Evolutionary conservation across 371 early-diverging fungal genomes (phyloP).

Genomic region (Saksenaea oblongispora): DNA sequence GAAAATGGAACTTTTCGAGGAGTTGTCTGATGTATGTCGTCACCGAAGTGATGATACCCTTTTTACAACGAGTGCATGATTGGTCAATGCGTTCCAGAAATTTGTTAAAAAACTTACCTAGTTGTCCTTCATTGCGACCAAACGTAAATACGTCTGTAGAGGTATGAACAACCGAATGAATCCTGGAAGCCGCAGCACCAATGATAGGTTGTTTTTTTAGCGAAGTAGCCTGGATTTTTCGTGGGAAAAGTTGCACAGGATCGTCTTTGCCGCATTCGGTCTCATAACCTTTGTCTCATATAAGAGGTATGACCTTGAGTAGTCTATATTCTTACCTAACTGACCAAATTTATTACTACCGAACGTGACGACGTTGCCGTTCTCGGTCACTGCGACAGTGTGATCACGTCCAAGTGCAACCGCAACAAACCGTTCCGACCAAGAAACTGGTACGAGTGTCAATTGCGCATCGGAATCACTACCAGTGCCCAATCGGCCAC

Average conservation of each 20-base stretch:
- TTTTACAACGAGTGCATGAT: background rate
- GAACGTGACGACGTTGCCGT: conserved; percentile 53
- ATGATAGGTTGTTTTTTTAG: conserved; percentile 58
- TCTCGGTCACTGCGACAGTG: conserved; percentile 61
- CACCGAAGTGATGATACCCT: conserved; percentile 54
- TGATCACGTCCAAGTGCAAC: conserved; percentile 77
- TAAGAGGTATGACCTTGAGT: background rate
- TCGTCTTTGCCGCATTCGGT: conserved; percentile 35
- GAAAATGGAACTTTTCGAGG: conserved; percentile 59
- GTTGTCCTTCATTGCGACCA: conserved; percentile 77
- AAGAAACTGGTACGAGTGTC: conserved; percentile 49
- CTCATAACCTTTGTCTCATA: conserved; percentile 40
- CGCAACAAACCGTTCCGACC: conserved; percentile 48
- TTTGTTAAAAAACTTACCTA: conserved; percentile 50
- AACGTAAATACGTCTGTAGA: conserved; percentile 65
- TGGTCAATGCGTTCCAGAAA: background rate
- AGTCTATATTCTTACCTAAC: conserved; percentile 46
- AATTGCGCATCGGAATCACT: conserved; percentile 57
- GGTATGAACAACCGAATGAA: conserved; percentile 71
- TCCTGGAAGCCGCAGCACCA: conserved; percentile 72
- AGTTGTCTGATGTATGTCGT: conserved; percentile 35
- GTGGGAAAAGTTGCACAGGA: conserved; percentile 56
- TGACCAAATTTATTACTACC: conserved; percentile 71
- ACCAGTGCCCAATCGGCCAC: conserved; percentile 72
- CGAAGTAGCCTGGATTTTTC: conserved; percentile 52